Evolutionary conservation across 1,284 basidiomycete genomes (phyloP), one percentile per base, ranked within the genome.

Genomic region (Afroboletus lepidellus): DNA sequence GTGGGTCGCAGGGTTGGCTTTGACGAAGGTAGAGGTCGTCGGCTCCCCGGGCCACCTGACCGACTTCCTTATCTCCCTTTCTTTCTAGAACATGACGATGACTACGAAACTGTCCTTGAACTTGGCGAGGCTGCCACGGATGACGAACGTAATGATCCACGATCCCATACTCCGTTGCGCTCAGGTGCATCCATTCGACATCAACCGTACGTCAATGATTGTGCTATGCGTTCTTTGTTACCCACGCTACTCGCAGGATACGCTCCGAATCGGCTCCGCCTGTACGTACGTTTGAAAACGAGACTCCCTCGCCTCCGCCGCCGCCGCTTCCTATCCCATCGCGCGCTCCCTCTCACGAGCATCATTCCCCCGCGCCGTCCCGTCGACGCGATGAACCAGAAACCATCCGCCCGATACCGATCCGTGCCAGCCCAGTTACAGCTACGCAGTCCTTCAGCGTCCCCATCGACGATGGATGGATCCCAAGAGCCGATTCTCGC

Each of bases 401-500:
- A 48, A 61, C 57, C 5, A 65, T 67, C 48, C 63, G 53, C 3
- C 75, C 75, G 3, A 69, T 73, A 37, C 71, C 70, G 1, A 65
- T 74, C 33, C 64, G 62, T 24, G 58, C 51, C 39, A 58, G 48
- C 41, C 57, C 62, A 5, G 43, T 48, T 21, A 25, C 60, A 21
- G 27, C 46, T 8, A 41, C 52, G 12, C 57, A 46, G 0, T 55
- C 51, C 13, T 50, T 66, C 21, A 59, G 57, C 13, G 49, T 63
- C 18, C 70, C 57, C 41, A 49, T 69, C 0, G 76, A 77, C 30
- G 65, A 78, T 30, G 65, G 64, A 41, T 77, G 65, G 68, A 76
- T 78, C n/a, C 77, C 75, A 0, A 65, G 58, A 38, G 69, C 69
- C 6, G 63, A 70, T 45, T 54, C 66, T 50, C 54, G 58, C 50